Evolutionary conservation across 306 rosid genomes (phyloP).

Genomic region (Trichosanthes truncata): DNA sequence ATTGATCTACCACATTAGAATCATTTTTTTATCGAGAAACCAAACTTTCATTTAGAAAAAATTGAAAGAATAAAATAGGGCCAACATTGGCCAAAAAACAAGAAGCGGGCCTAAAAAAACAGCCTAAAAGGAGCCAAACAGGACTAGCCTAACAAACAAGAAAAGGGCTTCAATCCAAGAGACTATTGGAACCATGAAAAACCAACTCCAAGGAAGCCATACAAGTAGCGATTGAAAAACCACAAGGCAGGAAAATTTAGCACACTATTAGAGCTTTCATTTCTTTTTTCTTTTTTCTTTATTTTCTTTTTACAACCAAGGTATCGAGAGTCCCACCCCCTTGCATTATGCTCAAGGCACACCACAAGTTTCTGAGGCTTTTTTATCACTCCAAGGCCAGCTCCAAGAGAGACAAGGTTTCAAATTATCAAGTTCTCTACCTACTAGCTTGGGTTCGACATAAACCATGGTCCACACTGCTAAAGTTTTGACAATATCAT

Average conservation of each 20-base stretch:
- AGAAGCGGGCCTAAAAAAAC: background rate
- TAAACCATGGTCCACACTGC: background rate
- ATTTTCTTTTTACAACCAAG: background rate
- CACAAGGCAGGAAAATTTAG: background rate
- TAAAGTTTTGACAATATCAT: background rate
- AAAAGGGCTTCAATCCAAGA: background rate
- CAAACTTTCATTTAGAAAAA: background rate
- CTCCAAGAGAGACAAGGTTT: background rate
- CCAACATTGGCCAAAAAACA: background rate
- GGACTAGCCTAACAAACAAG: background rate
- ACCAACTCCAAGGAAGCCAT: background rate
- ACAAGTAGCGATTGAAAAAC: background rate
- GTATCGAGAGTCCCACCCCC: background rate
- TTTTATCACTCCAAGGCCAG: background rate
- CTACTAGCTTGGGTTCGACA: background rate
- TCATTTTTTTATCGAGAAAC: background rate
- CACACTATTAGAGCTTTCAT: background rate
- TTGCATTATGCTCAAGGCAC: background rate
- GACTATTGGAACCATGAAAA: background rate
- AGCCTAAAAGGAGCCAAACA: background rate
- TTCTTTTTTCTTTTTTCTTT: background rate
- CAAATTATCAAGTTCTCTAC: background rate
- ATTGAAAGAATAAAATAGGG: background rate
- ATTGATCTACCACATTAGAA: background rate
- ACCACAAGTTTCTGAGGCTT: background rate